Base-by-base conservation (phyloP, 305 asterid species). In the Fraxinus angustifolia region DNA sequence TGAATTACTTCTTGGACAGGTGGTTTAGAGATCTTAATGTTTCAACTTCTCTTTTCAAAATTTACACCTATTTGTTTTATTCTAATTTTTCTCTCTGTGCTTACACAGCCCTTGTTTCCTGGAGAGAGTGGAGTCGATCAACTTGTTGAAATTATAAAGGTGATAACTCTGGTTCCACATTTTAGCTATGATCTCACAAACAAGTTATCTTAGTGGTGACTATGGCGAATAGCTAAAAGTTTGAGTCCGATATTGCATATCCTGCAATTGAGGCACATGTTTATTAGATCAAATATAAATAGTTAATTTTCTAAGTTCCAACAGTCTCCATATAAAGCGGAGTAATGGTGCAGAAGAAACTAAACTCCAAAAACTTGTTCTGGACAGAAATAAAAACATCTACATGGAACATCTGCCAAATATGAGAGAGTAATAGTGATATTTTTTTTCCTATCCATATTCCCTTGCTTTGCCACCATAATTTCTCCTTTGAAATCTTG, bases 51-150 rank as follows among this genome's bases (percentile, higher is more conserved):
- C 42, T 76, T 73, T 70, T 80, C 78, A 48, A 53, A 78, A 35
- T 80, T 81, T 76, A 34, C 80, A 50, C 60, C 80, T 74, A 38
- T 40, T 33, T 79, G 19, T 75, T 62, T 77, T 82, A 11, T 81
- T 85, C 85, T 86, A 76, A 85, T 67, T 21, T 82, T 34, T 84
- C 58, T 84, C 78, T 83, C 75, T 78, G 71, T 75, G 85, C 42
- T 83, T 79, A 65, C 79, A 67, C 94, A 95, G 99, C 99, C 99
- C 81, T 86, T 95, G 84, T 95, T 95, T 89, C 99, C 99, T 11
- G 99, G 99, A 83, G 99, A 95, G 88, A 95, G 98, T 87, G 99
- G 98, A 86, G 99, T 95, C 17, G 98, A 95, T 87, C 99, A 95
- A 85, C 91, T 95, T 83, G 99, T 93, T 84, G 99, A 95, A 85